Base-by-base conservation (phyloP, 2,329 filamentous ascomycete species). In the Colletotrichum phormii region DNA sequence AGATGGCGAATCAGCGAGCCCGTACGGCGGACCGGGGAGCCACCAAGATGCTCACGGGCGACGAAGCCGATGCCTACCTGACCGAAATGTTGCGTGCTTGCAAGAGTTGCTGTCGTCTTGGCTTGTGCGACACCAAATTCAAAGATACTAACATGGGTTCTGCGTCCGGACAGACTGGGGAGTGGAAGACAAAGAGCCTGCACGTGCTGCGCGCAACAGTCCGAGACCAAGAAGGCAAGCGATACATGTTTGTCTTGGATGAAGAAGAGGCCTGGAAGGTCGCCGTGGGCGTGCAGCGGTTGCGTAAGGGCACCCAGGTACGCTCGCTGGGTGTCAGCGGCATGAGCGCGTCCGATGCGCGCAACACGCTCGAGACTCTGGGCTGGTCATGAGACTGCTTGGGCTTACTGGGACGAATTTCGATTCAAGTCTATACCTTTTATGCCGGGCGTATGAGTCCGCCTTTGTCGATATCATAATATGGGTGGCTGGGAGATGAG, bases 241-340 rank as follows among this genome's bases (percentile, higher is more conserved):
- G 90, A 46, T 92, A 89, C 77, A 80, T 93, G 46, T 93, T 93
- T 78, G 86, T 93, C 11, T 82, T 93, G 42, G 84, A 86, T 53
- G 90, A 93, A 78, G 87, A 90, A 73, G 91, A 93, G 79, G 87
- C 87, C 33, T 93, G 91, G 91, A 93, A 93, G 86, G 84, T 93
- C 29, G 86, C 89, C 1, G 83, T 89, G 46, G 91, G 89, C 2
- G 79, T 93, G 76, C 89, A 91, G 79, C 86, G 88, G 57, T 81
- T 93, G 76, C 84, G 90, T 64, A 86, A 87, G 66, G 91, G 91
- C 5, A 88, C 87, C 3, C 90, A 91, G 79, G 89, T 88, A 37
- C 84, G 89, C 65, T 87, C 89, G 70, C 82, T 93, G 58, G 89
- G 89, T 5, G 86, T 93, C 37, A 86, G 88, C 68, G 85, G 86